phyloP scores from a whole-genome alignment of 768 basidiomycete species.

The Mycena pura region DNA sequence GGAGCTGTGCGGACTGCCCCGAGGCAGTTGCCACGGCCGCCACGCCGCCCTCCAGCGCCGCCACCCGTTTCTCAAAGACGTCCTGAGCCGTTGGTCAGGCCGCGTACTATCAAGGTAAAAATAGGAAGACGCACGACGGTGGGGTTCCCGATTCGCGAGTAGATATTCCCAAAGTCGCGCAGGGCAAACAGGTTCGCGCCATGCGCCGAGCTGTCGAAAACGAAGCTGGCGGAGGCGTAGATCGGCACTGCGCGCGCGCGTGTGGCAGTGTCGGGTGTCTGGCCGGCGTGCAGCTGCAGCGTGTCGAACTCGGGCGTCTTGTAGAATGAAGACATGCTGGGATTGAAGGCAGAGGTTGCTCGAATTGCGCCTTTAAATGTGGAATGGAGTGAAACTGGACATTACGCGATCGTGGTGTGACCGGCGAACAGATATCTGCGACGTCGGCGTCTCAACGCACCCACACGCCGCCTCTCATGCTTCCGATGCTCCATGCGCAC shows the following conservation, averaged over 20 bases:
- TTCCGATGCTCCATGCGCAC: no score
- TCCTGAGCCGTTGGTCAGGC: constrained; percentile 39
- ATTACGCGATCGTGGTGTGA: no score
- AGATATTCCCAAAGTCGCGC: constrained; percentile 51
- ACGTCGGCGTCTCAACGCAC: no score
- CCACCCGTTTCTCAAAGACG: constrained; percentile 64
- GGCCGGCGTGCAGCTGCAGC: constrained; percentile 65
- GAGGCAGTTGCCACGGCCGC: constrained; percentile 60
- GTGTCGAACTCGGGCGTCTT: constrained; percentile 51
- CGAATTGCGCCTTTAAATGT: no score
- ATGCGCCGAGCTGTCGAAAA: constrained; percentile 60
- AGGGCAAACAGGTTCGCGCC: constrained; percentile 61
- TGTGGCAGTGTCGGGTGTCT: constrained; percentile 51
- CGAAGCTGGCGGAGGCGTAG: constrained; percentile 57
- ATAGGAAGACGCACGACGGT: constrained; percentile 45
- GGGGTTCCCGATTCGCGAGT: constrained; percentile 57
- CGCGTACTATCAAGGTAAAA: background rate
- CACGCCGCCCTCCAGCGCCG: constrained; percentile 61
- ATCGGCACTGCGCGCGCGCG: constrained; percentile 66
- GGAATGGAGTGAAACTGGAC: no score
- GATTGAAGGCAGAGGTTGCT: no score
- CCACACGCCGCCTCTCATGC: no score
- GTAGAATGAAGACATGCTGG: no score
- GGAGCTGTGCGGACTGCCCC: constrained; percentile 63
- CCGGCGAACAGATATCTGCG: no score